Evolutionary conservation across 2,329 filamentous ascomycete genomes (phyloP), one percentile per base, ranked within the genome.

Genomic region (Tolypocladium inflatum): DNA sequence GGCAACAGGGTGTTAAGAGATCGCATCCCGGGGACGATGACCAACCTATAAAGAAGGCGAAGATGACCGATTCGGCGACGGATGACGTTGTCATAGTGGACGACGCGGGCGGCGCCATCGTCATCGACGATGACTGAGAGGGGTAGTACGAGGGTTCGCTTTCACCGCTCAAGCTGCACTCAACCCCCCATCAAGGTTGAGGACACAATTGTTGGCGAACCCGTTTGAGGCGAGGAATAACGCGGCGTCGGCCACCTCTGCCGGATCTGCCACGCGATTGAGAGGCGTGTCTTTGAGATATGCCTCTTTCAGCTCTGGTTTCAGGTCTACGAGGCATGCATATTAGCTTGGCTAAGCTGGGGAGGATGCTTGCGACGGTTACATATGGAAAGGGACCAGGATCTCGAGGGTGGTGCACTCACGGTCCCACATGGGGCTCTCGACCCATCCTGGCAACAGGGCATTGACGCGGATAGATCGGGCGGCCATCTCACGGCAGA

Each of bases 121-220:
- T 89, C 60, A 89, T 91, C 67, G 81, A 85, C 58, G 83, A 86
- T 69, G 80, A 84, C 64, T 84, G 70, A 79, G 57, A 8, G 30
- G 48, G 30, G 19, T 21, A 21, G 19, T 21, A 4, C 19, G 30
- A 35, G 30, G 48, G 48, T 13, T 35, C 30, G 10, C 19, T 13
- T 15, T 37, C 4, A 37, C 10, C 56, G 58, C 35, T 79, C 69
- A 89, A 65, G 72, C 73, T 55, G 88, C 89, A 70, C 88, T 91
- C 63, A 95, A 71, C 1, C 91, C 91, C 19, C 91, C 91, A 71
- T 96, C 91, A 35, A 96, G 78, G 70, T 92, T 94, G 55, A 96
- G 78, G 55, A 92, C 80, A 70, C 90, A 94, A 63, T 95, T 95
- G 70, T 93, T 93, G 58, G 90, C 89, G 73, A 93, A 96, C 61